phyloP scores from a whole-genome alignment of 768 basidiomycete genomes.

The Rhizopogon vinicolor region DNA sequence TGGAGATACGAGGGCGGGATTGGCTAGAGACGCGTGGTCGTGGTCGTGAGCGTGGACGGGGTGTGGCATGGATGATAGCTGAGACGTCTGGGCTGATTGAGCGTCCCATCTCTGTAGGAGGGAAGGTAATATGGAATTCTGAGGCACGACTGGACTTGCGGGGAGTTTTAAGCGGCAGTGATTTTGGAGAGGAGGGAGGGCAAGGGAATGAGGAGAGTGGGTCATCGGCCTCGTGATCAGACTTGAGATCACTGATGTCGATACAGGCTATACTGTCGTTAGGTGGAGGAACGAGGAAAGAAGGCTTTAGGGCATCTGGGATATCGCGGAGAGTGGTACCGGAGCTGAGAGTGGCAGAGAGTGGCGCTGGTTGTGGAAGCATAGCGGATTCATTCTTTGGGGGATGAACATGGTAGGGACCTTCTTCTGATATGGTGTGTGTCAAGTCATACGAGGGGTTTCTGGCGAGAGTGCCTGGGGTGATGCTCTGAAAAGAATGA shows the following conservation, averaged over 20 bases:
- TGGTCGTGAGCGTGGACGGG: constrained; percentile 27
- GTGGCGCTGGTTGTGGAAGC: too few species aligned
- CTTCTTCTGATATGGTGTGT: background rate
- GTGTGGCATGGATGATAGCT: constrained; percentile 35
- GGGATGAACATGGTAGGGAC: background rate
- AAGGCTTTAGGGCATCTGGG: background rate
- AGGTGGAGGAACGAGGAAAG: background rate
- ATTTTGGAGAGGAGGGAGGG: constrained; percentile 10
- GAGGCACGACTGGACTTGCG: constrained; percentile 20
- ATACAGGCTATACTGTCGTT: constrained; percentile 25
- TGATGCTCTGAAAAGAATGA: background rate
- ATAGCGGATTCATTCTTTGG: too few species aligned
- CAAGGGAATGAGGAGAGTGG: constrained; percentile 23
- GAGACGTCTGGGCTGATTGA: constrained; percentile 34
- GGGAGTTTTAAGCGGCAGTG: constrained; percentile 13
- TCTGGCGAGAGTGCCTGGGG: background rate
- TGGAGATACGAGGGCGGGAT: constrained; percentile 20
- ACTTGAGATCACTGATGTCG: constrained; percentile 28
- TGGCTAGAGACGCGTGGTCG: background rate
- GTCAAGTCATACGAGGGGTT: background rate
- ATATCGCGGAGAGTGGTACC: background rate
- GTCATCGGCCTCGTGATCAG: constrained; percentile 22
- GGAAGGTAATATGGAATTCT: constrained; percentile 7
- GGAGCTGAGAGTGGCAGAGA: background rate
- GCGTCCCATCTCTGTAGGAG: constrained; percentile 10